Base-by-base conservation (phyloP, 495 filamentous ascomycete species). In the Talaromyces thailandensis region DNA sequence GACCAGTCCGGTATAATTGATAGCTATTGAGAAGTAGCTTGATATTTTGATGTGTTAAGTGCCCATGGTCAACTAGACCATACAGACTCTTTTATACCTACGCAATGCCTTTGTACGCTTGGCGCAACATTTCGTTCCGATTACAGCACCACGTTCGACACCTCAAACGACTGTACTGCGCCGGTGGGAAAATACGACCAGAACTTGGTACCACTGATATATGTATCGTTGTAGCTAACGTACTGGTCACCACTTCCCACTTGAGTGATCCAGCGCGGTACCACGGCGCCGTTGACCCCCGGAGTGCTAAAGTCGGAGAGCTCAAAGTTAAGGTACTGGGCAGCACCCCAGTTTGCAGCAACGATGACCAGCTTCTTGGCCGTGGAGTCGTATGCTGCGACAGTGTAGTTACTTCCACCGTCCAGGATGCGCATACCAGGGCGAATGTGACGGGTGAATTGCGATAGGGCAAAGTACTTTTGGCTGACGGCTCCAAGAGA, bases 271-370 rank as follows among this genome's bases (percentile, higher is more conserved):
- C 73, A 76, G 28, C 73, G 63, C 62, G 65, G 68, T 9, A 76
- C 67, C 35, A 61, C 31, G 14, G 71, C 63, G 3, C 71, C 73
- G 55, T 68, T 61, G 3, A 65, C 64, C 3, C 71, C 68, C 9
- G 66, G 29, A 2, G 4, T 32, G 32, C 56, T 58, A 51, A 75
- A 75, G 29, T 61, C 62, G 18, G 62, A 66, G 18, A 76, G 58
- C 23, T 76, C 73, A 67, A 76, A 73, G 35, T 68, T 76, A 11
- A 76, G 52, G 28, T 72, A 70, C 65, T 76, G 73, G 25, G 68
- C 68, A 55, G 32, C 40, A 14, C 63, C 66, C 73, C 71, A 75
- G 52, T 76, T 76, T 23, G 71, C 73, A 6, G 70, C 73, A 1
- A 75, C 71, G 51, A 76, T 66, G 14, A 76, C 68, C 40, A 76